A percentile compares a stretch with the other conserved stretches of the same genome.
phyloP scores from a whole-genome alignment of 2,329 filamentous ascomycete species.

The Hypoxylon sp. region DNA sequence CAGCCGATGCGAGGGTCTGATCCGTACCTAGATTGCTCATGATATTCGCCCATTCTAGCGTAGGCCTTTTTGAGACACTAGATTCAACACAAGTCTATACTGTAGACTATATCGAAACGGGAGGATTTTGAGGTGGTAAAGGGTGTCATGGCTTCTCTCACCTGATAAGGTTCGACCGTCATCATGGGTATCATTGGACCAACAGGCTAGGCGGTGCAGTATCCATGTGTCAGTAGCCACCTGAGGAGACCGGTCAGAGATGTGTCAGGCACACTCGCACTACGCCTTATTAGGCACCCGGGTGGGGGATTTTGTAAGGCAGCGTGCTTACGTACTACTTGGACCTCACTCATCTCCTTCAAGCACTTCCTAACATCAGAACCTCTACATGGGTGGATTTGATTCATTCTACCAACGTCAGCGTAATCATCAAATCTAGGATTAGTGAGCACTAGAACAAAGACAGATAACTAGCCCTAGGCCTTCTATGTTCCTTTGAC shows the following conservation, averaged over 20 bases:
- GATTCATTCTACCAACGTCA: not conserved
- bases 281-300: conserved; percentile 25
- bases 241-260: conserved; percentile 26
- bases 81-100: not conserved
- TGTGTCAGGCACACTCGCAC: conserved; percentile 32
- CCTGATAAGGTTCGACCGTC: conserved; percentile 26
- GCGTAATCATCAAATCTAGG: not conserved
- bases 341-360: not conserved
- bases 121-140: not conserved
- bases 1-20: conserved; percentile 18
- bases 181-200: conserved; percentile 27
- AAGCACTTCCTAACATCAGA: no score
- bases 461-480: not conserved
- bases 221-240: conserved; percentile 33
- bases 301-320: conserved; percentile 13
- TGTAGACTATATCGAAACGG: conserved; percentile 1
- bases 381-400: not conserved
- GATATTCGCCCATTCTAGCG: not conserved
- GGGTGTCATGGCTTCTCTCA: conserved; percentile 25
- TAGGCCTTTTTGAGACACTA: conserved; percentile 4
- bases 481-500: not conserved
- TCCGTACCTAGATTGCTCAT: conserved; percentile 1
- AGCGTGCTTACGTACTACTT: not conserved
- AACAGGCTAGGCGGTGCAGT: conserved; percentile 24
- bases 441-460: not conserved